Conservation (phyloP, 2,329 filamentous ascomycete genomes). For the Nannizzia gypsea region DNA sequence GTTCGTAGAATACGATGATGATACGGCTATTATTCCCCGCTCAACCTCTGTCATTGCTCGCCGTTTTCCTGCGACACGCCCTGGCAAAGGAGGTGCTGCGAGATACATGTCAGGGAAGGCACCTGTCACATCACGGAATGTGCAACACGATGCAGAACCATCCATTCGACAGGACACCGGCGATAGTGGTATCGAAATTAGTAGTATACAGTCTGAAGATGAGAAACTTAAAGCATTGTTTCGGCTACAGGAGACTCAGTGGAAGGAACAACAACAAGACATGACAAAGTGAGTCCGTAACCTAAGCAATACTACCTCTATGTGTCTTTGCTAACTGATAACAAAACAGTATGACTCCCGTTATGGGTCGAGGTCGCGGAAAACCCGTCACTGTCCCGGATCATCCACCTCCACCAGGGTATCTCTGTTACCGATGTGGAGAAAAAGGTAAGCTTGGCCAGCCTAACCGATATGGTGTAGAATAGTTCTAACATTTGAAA, state of each 20-base stretch:
- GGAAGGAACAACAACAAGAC: conserved; percentile 85
- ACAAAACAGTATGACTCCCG: conserved; percentile 33
- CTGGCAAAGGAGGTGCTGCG: conserved; percentile 78
- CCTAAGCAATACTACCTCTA: neutral
- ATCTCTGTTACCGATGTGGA: conserved; percentile 91
- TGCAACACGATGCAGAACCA: conserved; percentile 50
- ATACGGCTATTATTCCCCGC: conserved; percentile 91
- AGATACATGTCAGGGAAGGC: conserved; percentile 95
- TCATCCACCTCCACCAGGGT: conserved; percentile 83
- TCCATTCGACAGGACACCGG: conserved; percentile 25
- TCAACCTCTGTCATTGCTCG: conserved; percentile 88
- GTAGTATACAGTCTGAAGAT: conserved; percentile 76
- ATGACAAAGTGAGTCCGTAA: conserved; percentile 58
- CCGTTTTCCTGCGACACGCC: conserved; percentile 69
- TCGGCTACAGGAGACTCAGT: conserved; percentile 76
- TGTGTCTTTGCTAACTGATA: neutral
- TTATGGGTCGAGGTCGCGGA: conserved; percentile 28
- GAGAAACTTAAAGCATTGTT: conserved; percentile 91
- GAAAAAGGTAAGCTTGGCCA: conserved; percentile 54
- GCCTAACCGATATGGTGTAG: neutral
- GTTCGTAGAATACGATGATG: conserved; percentile 81
- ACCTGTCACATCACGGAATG: conserved; percentile 76
- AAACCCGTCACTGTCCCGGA: conserved; percentile 62
- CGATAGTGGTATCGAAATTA: conserved; percentile 51
- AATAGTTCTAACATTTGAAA: conserved; percentile 19